Base-by-base conservation (phyloP, 1,139 yeast genomes). In the Hyphopichia buzzinii region DNA sequence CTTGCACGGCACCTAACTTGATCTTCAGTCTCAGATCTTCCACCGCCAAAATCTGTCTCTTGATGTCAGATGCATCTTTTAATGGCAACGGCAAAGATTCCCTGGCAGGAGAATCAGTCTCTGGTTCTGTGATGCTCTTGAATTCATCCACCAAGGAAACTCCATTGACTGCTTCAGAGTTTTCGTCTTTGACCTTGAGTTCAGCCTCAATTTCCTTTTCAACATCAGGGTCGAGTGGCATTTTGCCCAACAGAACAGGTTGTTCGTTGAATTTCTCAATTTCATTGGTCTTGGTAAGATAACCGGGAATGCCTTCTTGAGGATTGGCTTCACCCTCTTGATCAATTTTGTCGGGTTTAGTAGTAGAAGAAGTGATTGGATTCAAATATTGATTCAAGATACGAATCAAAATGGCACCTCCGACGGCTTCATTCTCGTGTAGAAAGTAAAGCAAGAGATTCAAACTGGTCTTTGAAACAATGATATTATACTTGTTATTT, bases 341-440 rank as follows among this genome's bases (percentile, higher is more conserved):
- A 48, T 55, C 74, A 47, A 57, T 70, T 65, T 50, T 69, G 44
- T 69, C 76, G 4, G 75, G 74, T 43, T 66, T 57, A 8, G 54
- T 50, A 7, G 71, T 65, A 30, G 76, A 69, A 7, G 77, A 71
- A 14, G 77, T 72, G 14, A 79, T 74, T 8, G 95, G 84, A 41
- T 86, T 82, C 48, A 94, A 72, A 55, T 88, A 81, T 61, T 89
- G 92, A 62, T 92, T 92, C 44, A 94, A 81, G 37, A 89, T 75
- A 47, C 96, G 72, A 38, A 92, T 87, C 38, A 90, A 71, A 31
- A 90, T 76, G 3, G 94, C 84, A 3, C 98, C 98, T 26, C 97
- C 97, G 36, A 83, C 83, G 7, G 87, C 85, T 60, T 89, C 97
- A 54, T 88, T 87, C 54, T 92, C 97, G 56, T 88, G 95, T 39